Percentiles rank a stretch among this genome's conserved stretches.
Conservation (phyloP, 306 rosid species). For the Lablab purpureus region DNA sequence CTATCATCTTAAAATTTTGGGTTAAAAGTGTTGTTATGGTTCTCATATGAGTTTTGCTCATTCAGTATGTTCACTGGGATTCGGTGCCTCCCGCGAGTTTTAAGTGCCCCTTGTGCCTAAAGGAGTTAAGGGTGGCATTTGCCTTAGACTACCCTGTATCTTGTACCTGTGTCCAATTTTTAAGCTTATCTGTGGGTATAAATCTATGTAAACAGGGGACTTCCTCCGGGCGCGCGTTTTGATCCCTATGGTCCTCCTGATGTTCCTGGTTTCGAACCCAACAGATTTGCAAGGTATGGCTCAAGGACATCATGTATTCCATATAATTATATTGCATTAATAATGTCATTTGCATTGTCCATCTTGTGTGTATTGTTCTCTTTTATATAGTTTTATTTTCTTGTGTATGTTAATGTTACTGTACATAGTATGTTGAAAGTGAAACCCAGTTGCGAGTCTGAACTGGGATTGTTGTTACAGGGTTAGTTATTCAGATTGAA, state of each 20-base stretch:
- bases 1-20: no score
- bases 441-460: neutral
- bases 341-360: neutral
- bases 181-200: neutral
- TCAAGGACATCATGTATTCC: neutral
- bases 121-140: neutral
- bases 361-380: neutral
- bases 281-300: constrained; percentile 69
- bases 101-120: neutral
- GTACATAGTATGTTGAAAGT: neutral
- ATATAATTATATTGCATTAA: neutral
- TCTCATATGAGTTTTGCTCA: no score
- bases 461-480: constrained; percentile 15
- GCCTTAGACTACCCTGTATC: neutral
- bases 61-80: neutral
- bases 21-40: no score
- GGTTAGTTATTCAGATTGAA: neutral
- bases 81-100: neutral
- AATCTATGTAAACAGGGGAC: constrained; percentile 64
- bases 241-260: constrained; percentile 93
- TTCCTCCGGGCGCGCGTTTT: constrained; percentile 89
- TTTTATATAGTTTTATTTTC: neutral
- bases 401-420: neutral
- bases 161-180: neutral
- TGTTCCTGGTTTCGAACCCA: constrained; percentile 84